phyloP scores from a whole-genome alignment of 192 early-diverging fungal species.

The Allomyces macrogynus region DNA sequence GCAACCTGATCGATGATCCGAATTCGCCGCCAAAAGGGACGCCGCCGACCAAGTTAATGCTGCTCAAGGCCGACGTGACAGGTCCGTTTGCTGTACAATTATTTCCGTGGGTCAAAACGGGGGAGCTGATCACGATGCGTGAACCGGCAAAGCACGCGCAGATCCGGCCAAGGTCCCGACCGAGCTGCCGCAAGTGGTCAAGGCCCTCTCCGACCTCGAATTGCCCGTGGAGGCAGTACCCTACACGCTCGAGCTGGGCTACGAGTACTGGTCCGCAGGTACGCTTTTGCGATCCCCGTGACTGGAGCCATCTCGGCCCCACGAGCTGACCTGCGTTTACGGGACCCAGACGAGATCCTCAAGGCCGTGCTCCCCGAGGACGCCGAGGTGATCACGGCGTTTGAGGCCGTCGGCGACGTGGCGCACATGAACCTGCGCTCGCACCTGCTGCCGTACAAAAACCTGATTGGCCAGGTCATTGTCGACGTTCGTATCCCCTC shows the following conservation, averaged over 20 bases:
- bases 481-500: slow-evolving; percentile 51
- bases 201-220: slow-evolving; percentile 5
- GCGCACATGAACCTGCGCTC: slow-evolving; percentile 94
- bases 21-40: slow-evolving; percentile 25
- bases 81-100: slow-evolving; percentile 12
- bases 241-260: slow-evolving; percentile 41
- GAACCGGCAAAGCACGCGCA: not conserved
- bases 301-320: not conserved
- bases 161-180: slow-evolving; percentile 4
- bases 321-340: not conserved
- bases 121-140: slow-evolving; percentile 3
- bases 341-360: slow-evolving; percentile 53
- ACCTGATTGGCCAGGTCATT: slow-evolving; percentile 82
- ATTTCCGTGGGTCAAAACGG: slow-evolving; percentile 1
- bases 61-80: slow-evolving; percentile 12
- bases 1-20: slow-evolving; percentile 38
- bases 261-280: slow-evolving; percentile 80
- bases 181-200: slow-evolving; percentile 17
- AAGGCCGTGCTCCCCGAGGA: slow-evolving; percentile 66
- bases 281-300: not conserved
- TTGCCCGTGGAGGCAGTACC: slow-evolving; percentile 25
- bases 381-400: slow-evolving; percentile 63
- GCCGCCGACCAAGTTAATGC: slow-evolving; percentile 21
- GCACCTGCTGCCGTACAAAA: slow-evolving; percentile 71
- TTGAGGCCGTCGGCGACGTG: slow-evolving; percentile 78